Conservation (phyloP, 306 rosid genomes). For the Vigna unguiculata region DNA sequence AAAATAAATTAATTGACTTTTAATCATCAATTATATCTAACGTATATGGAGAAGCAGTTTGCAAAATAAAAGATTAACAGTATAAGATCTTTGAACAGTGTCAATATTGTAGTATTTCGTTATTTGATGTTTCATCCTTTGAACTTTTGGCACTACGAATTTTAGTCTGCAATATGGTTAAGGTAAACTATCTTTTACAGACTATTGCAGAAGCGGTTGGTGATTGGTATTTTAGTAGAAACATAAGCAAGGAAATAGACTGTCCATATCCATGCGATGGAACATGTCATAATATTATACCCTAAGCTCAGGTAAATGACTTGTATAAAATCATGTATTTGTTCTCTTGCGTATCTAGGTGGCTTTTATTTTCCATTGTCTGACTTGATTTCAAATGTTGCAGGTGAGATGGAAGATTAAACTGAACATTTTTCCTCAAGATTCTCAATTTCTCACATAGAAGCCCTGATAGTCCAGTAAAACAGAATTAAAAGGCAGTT, state of each 20-base stretch:
- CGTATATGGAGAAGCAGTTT: constrained; percentile 14
- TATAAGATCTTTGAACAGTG: constrained; percentile 9
- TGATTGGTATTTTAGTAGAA: constrained; percentile 90
- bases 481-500: constrained; percentile 16
- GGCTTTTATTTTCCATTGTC: constrained; percentile 21
- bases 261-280: constrained; percentile 88
- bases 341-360: constrained; percentile 5
- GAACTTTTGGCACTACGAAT: constrained; percentile 1
- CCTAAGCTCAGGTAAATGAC: constrained; percentile 51
- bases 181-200: constrained; percentile 53
- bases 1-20: background rate
- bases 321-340: background rate
- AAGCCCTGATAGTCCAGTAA: constrained; percentile 12
- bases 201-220: constrained; percentile 94
- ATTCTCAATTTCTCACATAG: constrained; percentile 38
- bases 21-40: constrained; percentile 9
- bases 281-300: constrained; percentile 82
- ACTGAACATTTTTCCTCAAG: constrained; percentile 15
- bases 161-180: constrained; percentile 22
- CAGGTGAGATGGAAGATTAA: constrained; percentile 45
- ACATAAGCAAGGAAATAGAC: constrained; percentile 66
- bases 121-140: constrained; percentile 13
- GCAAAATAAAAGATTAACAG: background rate
- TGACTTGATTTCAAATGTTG: constrained; percentile 40
- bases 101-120: background rate